Conservation (phyloP, 768 basidiomycete species). For the Rhodotorula toruloides region DNA sequence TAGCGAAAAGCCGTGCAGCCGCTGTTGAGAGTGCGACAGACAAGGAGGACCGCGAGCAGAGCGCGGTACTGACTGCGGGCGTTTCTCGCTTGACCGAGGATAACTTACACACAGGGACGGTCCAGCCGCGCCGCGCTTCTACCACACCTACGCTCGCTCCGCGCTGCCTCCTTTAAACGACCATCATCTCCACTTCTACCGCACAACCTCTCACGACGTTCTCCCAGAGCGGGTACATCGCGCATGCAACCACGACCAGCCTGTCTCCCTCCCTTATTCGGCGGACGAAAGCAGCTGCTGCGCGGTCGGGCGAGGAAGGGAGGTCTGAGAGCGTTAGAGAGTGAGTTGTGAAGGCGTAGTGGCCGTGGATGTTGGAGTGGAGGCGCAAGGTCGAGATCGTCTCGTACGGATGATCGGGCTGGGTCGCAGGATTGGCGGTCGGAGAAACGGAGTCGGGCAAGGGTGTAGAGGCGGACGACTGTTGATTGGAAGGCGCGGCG, state of each 20-base stretch:
- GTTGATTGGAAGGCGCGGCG: neutral
- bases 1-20: too few species aligned
- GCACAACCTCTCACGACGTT: conserved; percentile 4
- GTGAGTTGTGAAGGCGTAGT: neutral
- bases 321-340: neutral
- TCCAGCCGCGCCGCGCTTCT: too few species aligned
- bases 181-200: conserved; percentile 3
- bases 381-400: conserved; percentile 1
- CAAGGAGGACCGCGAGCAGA: too few species aligned
- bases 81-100: too few species aligned
- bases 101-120: too few species aligned
- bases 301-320: neutral
- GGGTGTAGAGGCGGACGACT: neutral
- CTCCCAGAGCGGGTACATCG: conserved; percentile 26
- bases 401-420: too few species aligned
- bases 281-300: neutral
- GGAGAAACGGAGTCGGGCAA: neutral
- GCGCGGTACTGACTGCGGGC: too few species aligned
- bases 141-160: too few species aligned
- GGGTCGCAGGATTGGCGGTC: too few species aligned
- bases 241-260: conserved; percentile 15
- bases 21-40: too few species aligned
- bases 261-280: conserved; percentile 13
- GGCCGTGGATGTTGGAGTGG: conserved; percentile 22
- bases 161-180: neutral